Evolutionary conservation across 1,284 basidiomycete genomes (phyloP).

Genomic region (Austroboletus niveus): DNA sequence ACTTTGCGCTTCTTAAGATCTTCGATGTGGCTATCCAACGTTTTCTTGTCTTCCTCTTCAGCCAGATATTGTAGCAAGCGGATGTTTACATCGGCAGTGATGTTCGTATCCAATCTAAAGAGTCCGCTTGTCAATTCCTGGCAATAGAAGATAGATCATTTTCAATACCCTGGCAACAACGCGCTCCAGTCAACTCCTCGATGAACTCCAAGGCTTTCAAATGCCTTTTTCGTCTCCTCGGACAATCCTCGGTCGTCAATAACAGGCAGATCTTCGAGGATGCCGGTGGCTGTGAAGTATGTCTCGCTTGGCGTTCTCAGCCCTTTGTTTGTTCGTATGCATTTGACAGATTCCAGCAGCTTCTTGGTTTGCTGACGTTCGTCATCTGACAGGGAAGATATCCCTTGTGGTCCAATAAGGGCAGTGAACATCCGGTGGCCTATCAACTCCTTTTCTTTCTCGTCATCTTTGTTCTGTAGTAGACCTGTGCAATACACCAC

Average conservation of each 20-base stretch:
- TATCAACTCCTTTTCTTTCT: background rate
- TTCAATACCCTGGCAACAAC: background rate
- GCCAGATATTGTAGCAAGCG: conserved; percentile 10
- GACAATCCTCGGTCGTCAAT: background rate
- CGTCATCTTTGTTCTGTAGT: background rate
- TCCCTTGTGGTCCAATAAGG: background rate
- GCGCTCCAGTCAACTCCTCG: conserved; percentile 8
- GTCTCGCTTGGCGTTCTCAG: background rate
- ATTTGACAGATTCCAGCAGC: background rate
- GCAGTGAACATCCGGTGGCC: background rate
- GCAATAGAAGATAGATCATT: background rate
- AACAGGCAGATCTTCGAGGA: background rate
- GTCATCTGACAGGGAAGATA: background rate
- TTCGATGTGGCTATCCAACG: background rate
- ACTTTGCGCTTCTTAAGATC: conserved; percentile 8
- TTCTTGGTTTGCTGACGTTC: background rate
- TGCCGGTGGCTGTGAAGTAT: background rate
- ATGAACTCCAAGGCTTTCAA: conserved; percentile 4
- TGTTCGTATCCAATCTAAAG: conserved; percentile 8
- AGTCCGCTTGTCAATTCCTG: background rate
- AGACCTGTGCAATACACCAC: conserved; percentile 3
- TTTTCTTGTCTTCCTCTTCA: background rate
- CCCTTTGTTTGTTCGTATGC: background rate
- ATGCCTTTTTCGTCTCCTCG: background rate
- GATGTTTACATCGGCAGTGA: conserved; percentile 14